Percentiles rank a stretch among this genome's conserved stretches.
These are phyloP conservation scores for Venturia aucupariae DNA, from an alignment of 2,329 filamentous ascomycete species.

Conservation along the genomic window DNA sequence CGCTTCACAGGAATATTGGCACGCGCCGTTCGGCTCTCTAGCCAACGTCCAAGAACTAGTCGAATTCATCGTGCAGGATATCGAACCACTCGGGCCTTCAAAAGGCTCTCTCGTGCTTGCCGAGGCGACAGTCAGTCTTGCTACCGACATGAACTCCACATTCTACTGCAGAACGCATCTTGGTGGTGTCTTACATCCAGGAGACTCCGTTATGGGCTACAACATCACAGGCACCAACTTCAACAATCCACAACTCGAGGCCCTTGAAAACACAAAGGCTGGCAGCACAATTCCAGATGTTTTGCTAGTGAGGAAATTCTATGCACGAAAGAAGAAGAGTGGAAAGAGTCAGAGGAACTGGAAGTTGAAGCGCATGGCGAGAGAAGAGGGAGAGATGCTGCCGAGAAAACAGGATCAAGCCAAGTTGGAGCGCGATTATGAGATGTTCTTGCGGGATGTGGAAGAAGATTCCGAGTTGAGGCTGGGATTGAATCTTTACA, in stretches of 20 bases:
- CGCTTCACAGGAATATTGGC: slow-evolving; percentile 77
- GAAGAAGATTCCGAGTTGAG: slow-evolving; percentile 90
- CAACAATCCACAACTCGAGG: slow-evolving; percentile 80
- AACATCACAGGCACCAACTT: slow-evolving; percentile 82
- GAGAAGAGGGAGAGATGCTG: slow-evolving; percentile 78
- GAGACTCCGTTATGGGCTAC: slow-evolving; percentile 93
- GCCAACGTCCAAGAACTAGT: slow-evolving; percentile 77
- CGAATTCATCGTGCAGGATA: slow-evolving; percentile 92
- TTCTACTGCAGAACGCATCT: slow-evolving; percentile 90
- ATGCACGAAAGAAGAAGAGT: slow-evolving; percentile 71
- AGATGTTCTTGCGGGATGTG: slow-evolving; percentile 92
- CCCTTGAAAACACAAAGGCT: slow-evolving; percentile 65
- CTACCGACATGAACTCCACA: slow-evolving; percentile 76
- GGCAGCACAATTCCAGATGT: slow-evolving; percentile 79
- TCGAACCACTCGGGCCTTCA: slow-evolving; percentile 65
- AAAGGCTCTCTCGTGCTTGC: slow-evolving; percentile 78
- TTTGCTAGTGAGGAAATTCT: slow-evolving; percentile 93
- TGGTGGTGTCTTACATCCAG: slow-evolving; percentile 72
- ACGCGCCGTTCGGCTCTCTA: slow-evolving; percentile 73
- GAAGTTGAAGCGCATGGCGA: slow-evolving; percentile 88
- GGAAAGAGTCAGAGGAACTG: slow-evolving; percentile 57
- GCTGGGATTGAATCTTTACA: slow-evolving; percentile 78
- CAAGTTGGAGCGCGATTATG: slow-evolving; percentile 84
- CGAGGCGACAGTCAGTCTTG: slow-evolving; percentile 79
- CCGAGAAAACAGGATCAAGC: slow-evolving; percentile 83